phyloP scores from a whole-genome alignment of 1,284 basidiomycete species.

The Moniliophthora roreri region DNA sequence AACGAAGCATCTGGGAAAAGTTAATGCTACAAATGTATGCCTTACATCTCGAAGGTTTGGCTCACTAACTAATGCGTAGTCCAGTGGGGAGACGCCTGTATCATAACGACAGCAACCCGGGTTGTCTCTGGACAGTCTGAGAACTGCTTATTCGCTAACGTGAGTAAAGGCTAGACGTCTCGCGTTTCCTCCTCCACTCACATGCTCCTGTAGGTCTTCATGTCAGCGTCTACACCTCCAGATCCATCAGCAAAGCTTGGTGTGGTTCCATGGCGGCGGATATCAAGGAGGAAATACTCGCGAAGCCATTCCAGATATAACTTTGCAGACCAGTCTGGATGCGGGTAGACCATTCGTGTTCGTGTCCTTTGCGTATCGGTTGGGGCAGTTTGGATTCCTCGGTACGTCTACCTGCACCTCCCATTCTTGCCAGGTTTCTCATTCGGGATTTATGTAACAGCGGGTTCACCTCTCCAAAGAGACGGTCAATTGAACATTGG shows the following conservation, averaged over 20 bases:
- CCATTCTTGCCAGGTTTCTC: not conserved
- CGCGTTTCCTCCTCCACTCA: slow-evolving; percentile 23
- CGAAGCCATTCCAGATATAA: slow-evolving; percentile 24
- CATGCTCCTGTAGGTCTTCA: slow-evolving; percentile 14
- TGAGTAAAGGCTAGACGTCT: slow-evolving; percentile 14
- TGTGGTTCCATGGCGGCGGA: slow-evolving; percentile 38
- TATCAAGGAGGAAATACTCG: slow-evolving; percentile 33
- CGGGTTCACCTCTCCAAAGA: slow-evolving; percentile 25
- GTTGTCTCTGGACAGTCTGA: slow-evolving; percentile 29
- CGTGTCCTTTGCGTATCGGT: slow-evolving; percentile 37
- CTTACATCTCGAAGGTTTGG: not conserved
- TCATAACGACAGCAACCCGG: slow-evolving; percentile 23
- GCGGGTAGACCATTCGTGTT: slow-evolving; percentile 33
- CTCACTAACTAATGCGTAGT: not conserved
- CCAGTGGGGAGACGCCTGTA: slow-evolving; percentile 27
- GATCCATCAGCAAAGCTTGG: slow-evolving; percentile 23
- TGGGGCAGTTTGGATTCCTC: slow-evolving; percentile 40
- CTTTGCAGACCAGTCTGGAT: slow-evolving; percentile 22
- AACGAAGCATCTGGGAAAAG: slow-evolving; percentile 29
- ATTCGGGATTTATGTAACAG: slow-evolving; percentile 16
- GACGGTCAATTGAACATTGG: slow-evolving; percentile 34
- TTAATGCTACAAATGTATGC: slow-evolving; percentile 32
- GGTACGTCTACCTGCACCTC: slow-evolving; percentile 19
- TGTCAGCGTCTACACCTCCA: slow-evolving; percentile 17
- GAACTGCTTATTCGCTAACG: slow-evolving; percentile 40